Evolutionary conservation across 495 filamentous ascomycete species (phyloP).

Genomic region (Penicillium flavigenum): DNA sequence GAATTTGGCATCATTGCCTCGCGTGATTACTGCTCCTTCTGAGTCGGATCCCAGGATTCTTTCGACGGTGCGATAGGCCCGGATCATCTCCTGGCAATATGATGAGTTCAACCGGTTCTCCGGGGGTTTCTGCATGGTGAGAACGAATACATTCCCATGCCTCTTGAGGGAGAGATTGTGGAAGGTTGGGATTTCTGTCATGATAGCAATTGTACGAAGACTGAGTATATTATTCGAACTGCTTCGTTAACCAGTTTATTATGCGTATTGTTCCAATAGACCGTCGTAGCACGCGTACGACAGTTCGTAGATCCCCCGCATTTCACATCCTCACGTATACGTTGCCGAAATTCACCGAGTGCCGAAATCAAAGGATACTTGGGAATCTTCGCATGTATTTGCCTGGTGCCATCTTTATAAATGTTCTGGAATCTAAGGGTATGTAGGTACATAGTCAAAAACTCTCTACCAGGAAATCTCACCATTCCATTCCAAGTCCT

Average conservation of each 20-base stretch:
- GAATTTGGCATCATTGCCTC: slow-evolving; percentile 50
- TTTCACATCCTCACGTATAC: slow-evolving; percentile 9
- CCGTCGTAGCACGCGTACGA: too few relatives aligned
- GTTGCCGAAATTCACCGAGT: slow-evolving; percentile 24
- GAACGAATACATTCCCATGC: slow-evolving; percentile 45
- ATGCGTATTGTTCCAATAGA: background rate
- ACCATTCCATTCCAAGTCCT: slow-evolving; percentile 19
- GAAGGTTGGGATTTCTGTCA: slow-evolving; percentile 29
- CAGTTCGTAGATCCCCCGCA: slow-evolving; percentile 19
- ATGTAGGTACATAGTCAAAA: background rate
- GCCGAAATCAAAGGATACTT: slow-evolving; percentile 14
- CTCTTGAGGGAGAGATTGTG: slow-evolving; percentile 30
- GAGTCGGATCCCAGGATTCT: slow-evolving; percentile 37
- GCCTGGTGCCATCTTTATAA: background rate
- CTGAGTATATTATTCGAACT: background rate
- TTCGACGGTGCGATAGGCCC: slow-evolving; percentile 45
- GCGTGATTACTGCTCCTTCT: slow-evolving; percentile 49
- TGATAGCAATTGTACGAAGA: background rate
- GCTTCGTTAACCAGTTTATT: background rate
- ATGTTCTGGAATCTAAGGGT: background rate
- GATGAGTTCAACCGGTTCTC: slow-evolving; percentile 49
- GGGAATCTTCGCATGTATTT: background rate
- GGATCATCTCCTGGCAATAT: slow-evolving; percentile 51
- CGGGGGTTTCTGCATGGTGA: slow-evolving; percentile 50
- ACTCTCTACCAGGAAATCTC: slow-evolving; percentile 10